Evolutionary conservation across 495 filamentous ascomycete species (phyloP).

Genomic region (Aspergillus carlsbadensis): DNA sequence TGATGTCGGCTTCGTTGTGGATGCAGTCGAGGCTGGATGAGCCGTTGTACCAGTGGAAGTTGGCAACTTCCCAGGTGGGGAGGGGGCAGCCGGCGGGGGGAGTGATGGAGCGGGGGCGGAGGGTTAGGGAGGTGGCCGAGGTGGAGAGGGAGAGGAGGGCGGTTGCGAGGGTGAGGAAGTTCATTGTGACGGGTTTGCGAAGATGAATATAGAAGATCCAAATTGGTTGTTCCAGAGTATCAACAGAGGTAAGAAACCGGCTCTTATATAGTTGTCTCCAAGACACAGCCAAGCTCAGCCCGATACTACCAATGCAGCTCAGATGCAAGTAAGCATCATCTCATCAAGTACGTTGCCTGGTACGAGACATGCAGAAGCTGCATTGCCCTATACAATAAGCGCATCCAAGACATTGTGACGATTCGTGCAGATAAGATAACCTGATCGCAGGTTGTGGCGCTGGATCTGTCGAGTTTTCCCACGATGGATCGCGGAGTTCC

Average conservation of each 20-base stretch:
- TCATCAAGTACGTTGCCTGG: neutral
- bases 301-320: neutral
- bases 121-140: slow-evolving; percentile 10
- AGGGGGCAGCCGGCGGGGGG: slow-evolving; percentile 34
- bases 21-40: slow-evolving; percentile 38
- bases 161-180: slow-evolving; percentile 1
- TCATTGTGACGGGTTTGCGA: neutral
- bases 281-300: neutral
- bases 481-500: neutral
- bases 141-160: slow-evolving; percentile 10
- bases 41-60: slow-evolving; percentile 35
- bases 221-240: neutral
- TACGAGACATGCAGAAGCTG: slow-evolving; percentile 1
- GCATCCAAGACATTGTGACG: neutral
- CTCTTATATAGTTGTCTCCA: neutral
- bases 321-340: neutral
- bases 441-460: no score
- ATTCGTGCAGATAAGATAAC: neutral
- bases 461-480: no score
- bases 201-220: no score
- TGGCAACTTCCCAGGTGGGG: slow-evolving; percentile 32
- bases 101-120: slow-evolving; percentile 24
- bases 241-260: neutral
- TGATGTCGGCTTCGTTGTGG: slow-evolving; percentile 31
- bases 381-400: neutral